Evolutionary conservation across 257 asterid species (phyloP).

Genomic region (Echites panduratus): DNA sequence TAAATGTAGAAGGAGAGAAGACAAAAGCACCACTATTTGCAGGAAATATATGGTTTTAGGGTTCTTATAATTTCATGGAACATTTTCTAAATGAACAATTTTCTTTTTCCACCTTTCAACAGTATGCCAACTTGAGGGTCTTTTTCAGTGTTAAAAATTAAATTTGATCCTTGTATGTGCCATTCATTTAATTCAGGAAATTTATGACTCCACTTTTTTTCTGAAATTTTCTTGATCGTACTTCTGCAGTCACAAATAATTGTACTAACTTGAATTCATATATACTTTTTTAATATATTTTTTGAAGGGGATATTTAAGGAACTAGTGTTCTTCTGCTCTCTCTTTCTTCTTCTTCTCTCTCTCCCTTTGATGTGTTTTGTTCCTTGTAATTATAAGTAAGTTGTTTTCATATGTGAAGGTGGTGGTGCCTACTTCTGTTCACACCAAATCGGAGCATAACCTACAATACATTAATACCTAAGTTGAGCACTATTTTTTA

Average conservation of each 20-base stretch:
- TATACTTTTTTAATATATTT: too few relatives aligned
- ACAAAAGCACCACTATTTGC: not conserved
- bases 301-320: not conserved
- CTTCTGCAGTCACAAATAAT: conserved; percentile 26
- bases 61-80: conserved; percentile 10
- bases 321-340: not conserved
- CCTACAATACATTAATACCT: not conserved
- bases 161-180: conserved; percentile 7
- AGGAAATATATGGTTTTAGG: conserved; percentile 11
- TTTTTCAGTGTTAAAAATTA: conserved; percentile 11
- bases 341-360: not conserved
- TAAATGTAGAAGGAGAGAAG: conserved; percentile 1
- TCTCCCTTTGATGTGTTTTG: not conserved
- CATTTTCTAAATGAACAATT: not conserved
- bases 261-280: conserved; percentile 18
- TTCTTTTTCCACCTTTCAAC: conserved; percentile 10
- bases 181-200: conserved; percentile 25
- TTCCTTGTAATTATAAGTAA: not conserved
- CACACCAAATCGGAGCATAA: conserved; percentile 13
- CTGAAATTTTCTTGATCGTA: conserved; percentile 25
- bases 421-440: conserved; percentile 35
- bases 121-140: conserved; percentile 14
- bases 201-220: conserved; percentile 14
- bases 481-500: conserved; percentile 8
- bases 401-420: not conserved